Conservation (phyloP, 805 yeast genomes). For the Schizosaccharomyces lindneri region DNA sequence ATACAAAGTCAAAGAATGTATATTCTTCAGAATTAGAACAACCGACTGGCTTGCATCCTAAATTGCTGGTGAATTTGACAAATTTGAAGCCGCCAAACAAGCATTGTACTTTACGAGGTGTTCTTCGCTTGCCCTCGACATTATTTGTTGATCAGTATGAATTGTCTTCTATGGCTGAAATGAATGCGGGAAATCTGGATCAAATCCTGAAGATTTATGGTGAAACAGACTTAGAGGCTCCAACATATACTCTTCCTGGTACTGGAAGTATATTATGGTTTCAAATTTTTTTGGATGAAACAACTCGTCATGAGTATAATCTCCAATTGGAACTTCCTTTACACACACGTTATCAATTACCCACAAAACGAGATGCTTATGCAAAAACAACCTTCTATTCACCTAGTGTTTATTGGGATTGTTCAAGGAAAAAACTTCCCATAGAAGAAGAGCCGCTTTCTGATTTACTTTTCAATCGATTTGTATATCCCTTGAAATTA, state of each 20-base stretch:
- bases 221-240: constrained; percentile 31
- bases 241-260: constrained; percentile 9
- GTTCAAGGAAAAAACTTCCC: background rate
- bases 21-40: constrained; percentile 9
- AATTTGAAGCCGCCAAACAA: background rate
- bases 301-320: too few relatives aligned
- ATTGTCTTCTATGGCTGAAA: constrained; percentile 16
- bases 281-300: background rate
- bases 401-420: background rate
- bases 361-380: background rate
- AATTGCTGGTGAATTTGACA: constrained; percentile 12
- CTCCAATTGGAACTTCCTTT: background rate
- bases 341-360: background rate
- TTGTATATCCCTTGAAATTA: background rate
- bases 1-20: constrained; percentile 5
- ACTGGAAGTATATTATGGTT: background rate
- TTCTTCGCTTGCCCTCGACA: background rate
- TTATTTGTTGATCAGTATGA: constrained; percentile 34
- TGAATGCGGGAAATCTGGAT: constrained; percentile 7
- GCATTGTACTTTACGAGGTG: background rate
- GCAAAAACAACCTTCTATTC: background rate
- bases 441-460: background rate
- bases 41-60: constrained; percentile 12
- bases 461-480: background rate
- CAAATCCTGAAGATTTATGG: constrained; percentile 20